Base-by-base conservation (phyloP, 2,329 filamentous ascomycete species). In the Alternaria tenuissima region DNA sequence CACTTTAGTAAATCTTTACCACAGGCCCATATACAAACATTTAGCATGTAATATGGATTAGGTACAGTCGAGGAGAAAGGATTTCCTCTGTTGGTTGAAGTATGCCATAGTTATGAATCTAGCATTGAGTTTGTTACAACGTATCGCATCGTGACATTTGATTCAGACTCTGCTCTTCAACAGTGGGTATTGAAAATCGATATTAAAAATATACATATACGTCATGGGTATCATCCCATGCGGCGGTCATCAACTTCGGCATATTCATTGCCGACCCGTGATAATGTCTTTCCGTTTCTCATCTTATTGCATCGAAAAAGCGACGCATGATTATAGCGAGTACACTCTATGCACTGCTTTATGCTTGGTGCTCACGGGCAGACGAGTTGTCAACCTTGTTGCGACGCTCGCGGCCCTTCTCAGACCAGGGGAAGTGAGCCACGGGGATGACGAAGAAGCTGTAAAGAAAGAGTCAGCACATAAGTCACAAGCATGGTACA, bases 361-460 rank as follows among this genome's bases (percentile, higher is more conserved):
- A 60, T 30, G 57, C 57, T 2, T 42, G 14, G 53, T 60, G 57
- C 20, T 42, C 57, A 34, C 66, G 64, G 18, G 64, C 64, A 32
- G 67, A 72, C 51, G 68, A 73, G 78, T 83, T 83, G 76, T 82
- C 76, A 47, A 74, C 69, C 71, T 78, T 79, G 43, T 61, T 49
- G 60, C 77, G 77, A 8, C 68, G 63, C 66, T 79, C 77, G 48
- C 76, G 76, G 62, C 76, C 77, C 73, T 79, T 79, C 57, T 79
- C 77, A 46, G 91, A 94, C 94, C 94, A 97, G 55, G 94, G 94
- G 85, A 97, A 96, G 85, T 97, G 93, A 72, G 91, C 89, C 65
- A 97, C 93, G 52, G 94, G 94, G 63, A 96, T 88, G 79, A 95
- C 85, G 85, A 97, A 95, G 88, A 97, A 97, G 84, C 92, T 95